Base-by-base conservation (phyloP, 2,329 filamentous ascomycete species). In the Thelonectria olida region DNA sequence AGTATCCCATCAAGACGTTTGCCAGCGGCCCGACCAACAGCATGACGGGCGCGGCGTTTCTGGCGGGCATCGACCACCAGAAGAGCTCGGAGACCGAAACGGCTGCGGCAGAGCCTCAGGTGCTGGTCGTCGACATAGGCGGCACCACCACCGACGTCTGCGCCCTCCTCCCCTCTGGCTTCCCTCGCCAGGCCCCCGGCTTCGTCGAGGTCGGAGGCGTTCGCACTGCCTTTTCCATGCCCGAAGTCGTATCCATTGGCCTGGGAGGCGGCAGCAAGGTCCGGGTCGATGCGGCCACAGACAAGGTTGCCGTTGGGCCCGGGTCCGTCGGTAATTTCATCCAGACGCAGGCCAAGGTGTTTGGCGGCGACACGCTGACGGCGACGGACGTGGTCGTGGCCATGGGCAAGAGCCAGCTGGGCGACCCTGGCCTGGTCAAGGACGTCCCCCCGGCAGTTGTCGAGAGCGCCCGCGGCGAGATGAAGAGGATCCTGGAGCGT, bases 121-220 rank as follows among this genome's bases (percentile, higher is more conserved):
- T 79, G 1, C 66, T 88, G 42, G 84, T 87, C 0, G 80, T 88
- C 2, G 86, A 89, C 65, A 81, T 89, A 25, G 86, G 87, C 7
- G 86, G 86, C 15, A 89, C 87, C 0, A 89, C 86, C 0, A 85
- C 85, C 2, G 87, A 89, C 70, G 82, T 88, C 8, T 85, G 86
- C 23, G 79, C 85, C 0, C 72, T 89, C 2, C 76, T 88, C 1
- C 81, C 84, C 0, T 86, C 82, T 2, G 87, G 87, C 0, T 88
- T 88, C 47, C 87, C 87, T 0, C 80, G 86, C 19, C 85, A 88
- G 63, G 85, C 87, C 4, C 81, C 85, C 0, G 84, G 83, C 0
- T 88, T 85, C 54, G 84, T 85, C 9, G 83, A 86, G 55, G 78
- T 89, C 5, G 85, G 82, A 2, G 85, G 86, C 1, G 85, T 89